phyloP scores from a whole-genome alignment of 2,329 filamentous ascomycete species.

The Cercospora beticola region DNA sequence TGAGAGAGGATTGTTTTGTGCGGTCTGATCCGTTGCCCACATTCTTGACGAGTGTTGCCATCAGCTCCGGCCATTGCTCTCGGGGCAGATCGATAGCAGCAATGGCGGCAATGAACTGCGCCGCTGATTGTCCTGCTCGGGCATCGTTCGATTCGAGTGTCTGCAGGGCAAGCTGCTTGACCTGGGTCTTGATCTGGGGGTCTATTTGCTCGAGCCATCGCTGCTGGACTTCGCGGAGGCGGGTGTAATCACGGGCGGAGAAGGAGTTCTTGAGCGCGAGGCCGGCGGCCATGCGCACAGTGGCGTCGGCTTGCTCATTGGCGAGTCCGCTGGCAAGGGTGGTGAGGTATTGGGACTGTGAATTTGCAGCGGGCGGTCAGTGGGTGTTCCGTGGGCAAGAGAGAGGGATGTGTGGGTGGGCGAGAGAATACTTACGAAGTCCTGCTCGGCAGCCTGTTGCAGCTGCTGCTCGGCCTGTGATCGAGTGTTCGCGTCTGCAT shows the following conservation, averaged over 20 bases:
- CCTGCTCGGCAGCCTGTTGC: conserved; percentile 83
- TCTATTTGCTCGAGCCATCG: conserved; percentile 89
- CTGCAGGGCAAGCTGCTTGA: conserved; percentile 88
- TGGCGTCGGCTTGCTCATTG: conserved; percentile 78
- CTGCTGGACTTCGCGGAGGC: conserved; percentile 84
- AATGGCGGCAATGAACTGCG: conserved; percentile 93
- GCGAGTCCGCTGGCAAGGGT: conserved; percentile 92
- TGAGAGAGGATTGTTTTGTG: conserved; percentile 91
- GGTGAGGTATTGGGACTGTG: conserved; percentile 83
- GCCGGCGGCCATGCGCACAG: conserved; percentile 91
- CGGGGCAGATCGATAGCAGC: conserved; percentile 91
- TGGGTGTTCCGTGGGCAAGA: background rate
- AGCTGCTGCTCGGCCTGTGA: conserved; percentile 93
- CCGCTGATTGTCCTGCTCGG: conserved; percentile 83
- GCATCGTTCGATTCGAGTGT: conserved; percentile 77
- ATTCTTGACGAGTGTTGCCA: conserved; percentile 85
- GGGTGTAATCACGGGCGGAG: conserved; percentile 82
- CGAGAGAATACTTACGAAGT: conserved; percentile 72
- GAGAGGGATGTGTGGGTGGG: background rate
- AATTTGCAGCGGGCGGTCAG: conserved; percentile 17
- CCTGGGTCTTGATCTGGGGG: conserved; percentile 75
- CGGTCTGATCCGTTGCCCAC: conserved; percentile 82
- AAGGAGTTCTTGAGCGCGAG: conserved; percentile 98
- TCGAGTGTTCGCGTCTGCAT: conserved; percentile 80
- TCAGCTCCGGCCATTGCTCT: conserved; percentile 89